Evolutionary conservation across 2,329 filamentous ascomycete genomes (phyloP).

Genomic region (Capronia epimyces): DNA sequence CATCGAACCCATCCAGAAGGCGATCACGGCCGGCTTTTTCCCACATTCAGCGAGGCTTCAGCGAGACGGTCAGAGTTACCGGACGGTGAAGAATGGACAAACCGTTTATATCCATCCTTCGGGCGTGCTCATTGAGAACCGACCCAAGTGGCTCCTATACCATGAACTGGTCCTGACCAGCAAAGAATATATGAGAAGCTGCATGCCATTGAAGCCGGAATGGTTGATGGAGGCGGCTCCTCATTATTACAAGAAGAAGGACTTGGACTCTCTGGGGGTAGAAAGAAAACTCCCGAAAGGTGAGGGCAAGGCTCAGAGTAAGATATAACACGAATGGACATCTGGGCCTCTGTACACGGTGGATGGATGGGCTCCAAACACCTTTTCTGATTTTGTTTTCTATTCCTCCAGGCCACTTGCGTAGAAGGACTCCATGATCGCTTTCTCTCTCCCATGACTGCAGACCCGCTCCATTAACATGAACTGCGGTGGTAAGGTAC

Average conservation of each 20-base stretch:
- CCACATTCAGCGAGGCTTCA: conserved; percentile 82
- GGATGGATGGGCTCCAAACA: too few relatives aligned
- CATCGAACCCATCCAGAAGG: conserved; percentile 73
- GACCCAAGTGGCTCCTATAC: conserved; percentile 80
- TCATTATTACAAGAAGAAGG: conserved; percentile 90
- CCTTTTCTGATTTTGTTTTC: too few relatives aligned
- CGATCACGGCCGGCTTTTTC: conserved; percentile 89
- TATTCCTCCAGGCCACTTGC: too few relatives aligned
- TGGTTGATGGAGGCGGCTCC: conserved; percentile 89
- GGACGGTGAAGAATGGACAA: conserved; percentile 84
- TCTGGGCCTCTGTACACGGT: too few relatives aligned
- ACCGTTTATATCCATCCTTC: conserved; percentile 90
- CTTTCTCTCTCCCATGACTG: too few relatives aligned
- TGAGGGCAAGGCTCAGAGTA: conserved; percentile 37
- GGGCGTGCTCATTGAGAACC: conserved; percentile 64
- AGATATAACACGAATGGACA: conserved; percentile 15
- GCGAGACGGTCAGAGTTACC: conserved; percentile 77
- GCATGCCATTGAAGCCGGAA: conserved; percentile 74
- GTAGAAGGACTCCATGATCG: too few relatives aligned
- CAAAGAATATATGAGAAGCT: conserved; percentile 89
- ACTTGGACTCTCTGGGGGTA: conserved; percentile 70
- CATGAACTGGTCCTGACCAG: conserved; percentile 73
- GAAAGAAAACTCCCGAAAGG: conserved; percentile 70
- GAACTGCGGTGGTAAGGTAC: too few relatives aligned
- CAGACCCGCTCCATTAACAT: too few relatives aligned